A percentile compares a stretch with the other conserved stretches of the same genome.
These are phyloP conservation scores for Hemisphaericaspora lyxosophila DNA, from an alignment of 1,139 yeast genomes.

Conservation along the genomic window DNA sequence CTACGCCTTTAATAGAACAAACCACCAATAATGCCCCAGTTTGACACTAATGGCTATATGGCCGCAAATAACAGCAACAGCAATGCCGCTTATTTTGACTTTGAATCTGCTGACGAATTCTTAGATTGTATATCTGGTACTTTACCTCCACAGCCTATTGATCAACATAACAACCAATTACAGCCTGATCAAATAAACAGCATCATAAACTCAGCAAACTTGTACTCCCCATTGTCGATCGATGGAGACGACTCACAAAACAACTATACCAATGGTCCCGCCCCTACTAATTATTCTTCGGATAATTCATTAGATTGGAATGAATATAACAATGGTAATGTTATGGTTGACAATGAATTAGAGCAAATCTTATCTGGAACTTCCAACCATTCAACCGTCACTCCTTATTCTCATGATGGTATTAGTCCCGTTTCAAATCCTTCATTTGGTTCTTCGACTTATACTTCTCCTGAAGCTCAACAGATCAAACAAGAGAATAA, in stretches of 20 bases:
- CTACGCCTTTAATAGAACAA: too few relatives aligned
- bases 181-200: background rate
- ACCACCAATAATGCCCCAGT: conserved; percentile 12
- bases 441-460: conserved; percentile 27
- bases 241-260: conserved; percentile 12
- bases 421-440: conserved; percentile 29
- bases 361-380: conserved; percentile 7
- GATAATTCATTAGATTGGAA: conserved; percentile 11
- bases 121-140: conserved; percentile 33
- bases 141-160: conserved; percentile 4
- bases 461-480: conserved; percentile 34
- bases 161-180: background rate
- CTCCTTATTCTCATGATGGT: conserved; percentile 11
- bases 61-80: conserved; percentile 1
- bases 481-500: conserved; percentile 6
- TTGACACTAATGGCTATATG: conserved; percentile 11
- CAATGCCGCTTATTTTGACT: conserved; percentile 22
- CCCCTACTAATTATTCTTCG: conserved; percentile 8
- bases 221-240: conserved; percentile 12
- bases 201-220: conserved; percentile 5
- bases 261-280: conserved; percentile 8
- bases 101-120: conserved; percentile 37
- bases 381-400: conserved; percentile 10
- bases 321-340: conserved; percentile 5
- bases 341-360: conserved; percentile 3